Base-by-base conservation (phyloP, 129 eudicot species). In the Chrysanthemum seticuspe region DNA sequence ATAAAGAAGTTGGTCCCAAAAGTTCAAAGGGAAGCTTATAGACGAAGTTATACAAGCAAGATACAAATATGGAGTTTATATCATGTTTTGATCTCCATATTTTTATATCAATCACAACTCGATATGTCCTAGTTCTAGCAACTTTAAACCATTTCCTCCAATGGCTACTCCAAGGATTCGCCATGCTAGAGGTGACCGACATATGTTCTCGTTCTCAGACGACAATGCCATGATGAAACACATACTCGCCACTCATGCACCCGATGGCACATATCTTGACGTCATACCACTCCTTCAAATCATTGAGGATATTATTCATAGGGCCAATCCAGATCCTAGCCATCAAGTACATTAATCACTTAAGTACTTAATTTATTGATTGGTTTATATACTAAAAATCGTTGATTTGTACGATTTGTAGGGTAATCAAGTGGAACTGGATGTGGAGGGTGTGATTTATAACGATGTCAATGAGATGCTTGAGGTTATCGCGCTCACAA, bases 231-330 rank as follows among this genome's bases (percentile, higher is more conserved):
- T 94, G 25, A 23, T 23, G 25, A 23, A 23, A 23, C 25, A 23
- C 25, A 23, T 23, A 23, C 25, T 21, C 25, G 25, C 25, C 25
- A 23, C 25, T 23, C 25, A 23, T 23, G 25, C 85, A 10, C 97
- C 91, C 1, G 96, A 90, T 61, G 88, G 87, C 45, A 85, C 86
- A 12, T 81, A 70, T 12, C 70, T 84, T 54, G 85, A 94, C 15
- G 91, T 88, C 62, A 75, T 73, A 29, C 96, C 92, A 2, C 69
- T 90, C n/a, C 87, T 94, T 27, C 62, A 79, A 40, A 83, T 90
- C 77, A 71, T 94, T 11, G 91, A 86, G 86, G 97, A 90, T 52
- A 83, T 94, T 75, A 55, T 90, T 83, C 77, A 77, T 16, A 89
- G 83, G 68, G 88, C 83, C 7, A 51, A 63, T 51, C 83, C 91